Evolutionary conservation across 805 yeast genomes (phyloP), one percentile per base, ranked within the genome.

Genomic region (Yamadazyma laniorum): DNA sequence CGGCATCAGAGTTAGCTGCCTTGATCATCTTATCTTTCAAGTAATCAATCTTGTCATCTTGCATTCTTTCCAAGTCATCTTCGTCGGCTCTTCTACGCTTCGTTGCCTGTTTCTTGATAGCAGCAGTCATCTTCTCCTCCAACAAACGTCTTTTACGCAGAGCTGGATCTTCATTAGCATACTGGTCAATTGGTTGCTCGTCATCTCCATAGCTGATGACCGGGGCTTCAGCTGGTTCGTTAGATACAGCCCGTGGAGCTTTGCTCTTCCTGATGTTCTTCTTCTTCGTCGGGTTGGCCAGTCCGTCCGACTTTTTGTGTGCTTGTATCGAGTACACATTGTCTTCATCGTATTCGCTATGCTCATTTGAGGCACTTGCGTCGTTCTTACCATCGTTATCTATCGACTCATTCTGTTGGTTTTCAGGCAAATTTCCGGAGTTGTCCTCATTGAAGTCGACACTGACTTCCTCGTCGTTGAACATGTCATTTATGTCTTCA

Each of bases 41-140:
- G 44, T 75, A 74, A 37, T 87, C 80, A 47, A 93, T 86, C 43
- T 78, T 76, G 56, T 90, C 97, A 70, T 93, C 99, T 58, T 90
- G 95, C 82, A 87, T 84, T 54, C 88, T 82, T 58, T 95, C 98
- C 48, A 93, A 67, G 64, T 93, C 99, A 55, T 88, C 95, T 51
- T 93, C 98, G 52, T 85, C 91, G 34, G 84, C 79, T 53, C 75
- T 78, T 51, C 84, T 79, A 42, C 82, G 73, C 45, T 75, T 74
- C 14, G 75, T 72, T 15, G 82, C 75, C 35, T 69, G 72, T 44
- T 72, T 69, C 59, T 85, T 86, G 45, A 91, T 63, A 1, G 95
- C 82, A 29, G 80, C 78, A 47, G 84, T 93, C 66, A 93, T 75
- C 50, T 74, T 78, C 42, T 80, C 91, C 61, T 93, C 98, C 46